Evolutionary conservation across 805 yeast genomes (phyloP).

Genomic region (Cyberlindnera xylosilytica): DNA sequence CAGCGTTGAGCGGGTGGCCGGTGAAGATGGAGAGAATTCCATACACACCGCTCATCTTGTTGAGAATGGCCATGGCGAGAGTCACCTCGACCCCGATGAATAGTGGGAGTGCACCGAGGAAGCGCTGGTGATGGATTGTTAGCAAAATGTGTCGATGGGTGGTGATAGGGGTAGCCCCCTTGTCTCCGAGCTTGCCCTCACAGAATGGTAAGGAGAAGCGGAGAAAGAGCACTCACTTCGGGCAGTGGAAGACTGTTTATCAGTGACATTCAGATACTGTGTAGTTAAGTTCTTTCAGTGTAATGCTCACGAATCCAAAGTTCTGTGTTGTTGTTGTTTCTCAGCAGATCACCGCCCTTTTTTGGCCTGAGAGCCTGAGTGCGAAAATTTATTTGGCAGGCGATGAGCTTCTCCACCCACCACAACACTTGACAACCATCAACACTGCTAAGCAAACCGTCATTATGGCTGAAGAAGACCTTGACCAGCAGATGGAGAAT

Average conservation of each 20-base stretch:
- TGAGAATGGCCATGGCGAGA: constrained; percentile 70
- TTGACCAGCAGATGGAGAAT: constrained; percentile 1
- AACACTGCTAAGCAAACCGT: too few species aligned
- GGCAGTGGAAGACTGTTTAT: constrained; percentile 10
- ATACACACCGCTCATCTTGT: constrained; percentile 85
- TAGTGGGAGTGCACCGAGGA: constrained; percentile 71
- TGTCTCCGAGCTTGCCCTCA: too few species aligned
- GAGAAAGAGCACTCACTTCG: constrained; percentile 9
- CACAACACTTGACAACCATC: not conserved
- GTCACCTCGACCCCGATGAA: constrained; percentile 85
- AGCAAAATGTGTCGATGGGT: too few species aligned
- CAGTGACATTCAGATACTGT: constrained; percentile 11
- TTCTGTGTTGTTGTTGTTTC: not conserved
- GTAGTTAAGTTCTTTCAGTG: too few species aligned
- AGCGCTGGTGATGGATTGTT: constrained; percentile 29
- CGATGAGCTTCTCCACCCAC: constrained; percentile 8
- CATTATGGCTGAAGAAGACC: constrained; percentile 1
- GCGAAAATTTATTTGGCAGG: constrained; percentile 3
- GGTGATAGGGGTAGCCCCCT: too few species aligned
- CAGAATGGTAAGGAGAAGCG: too few species aligned
- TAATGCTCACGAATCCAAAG: too few species aligned
- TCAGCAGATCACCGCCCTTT: too few species aligned
- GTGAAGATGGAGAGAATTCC: constrained; percentile 86
- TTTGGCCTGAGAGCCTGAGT: not conserved
- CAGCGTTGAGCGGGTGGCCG: constrained; percentile 77